A percentile compares a stretch with the other conserved stretches of the same genome.
These are phyloP conservation scores for Bipolaris zeicola DNA, from an alignment of 2,329 filamentous ascomycete species.

Conservation along the genomic window DNA sequence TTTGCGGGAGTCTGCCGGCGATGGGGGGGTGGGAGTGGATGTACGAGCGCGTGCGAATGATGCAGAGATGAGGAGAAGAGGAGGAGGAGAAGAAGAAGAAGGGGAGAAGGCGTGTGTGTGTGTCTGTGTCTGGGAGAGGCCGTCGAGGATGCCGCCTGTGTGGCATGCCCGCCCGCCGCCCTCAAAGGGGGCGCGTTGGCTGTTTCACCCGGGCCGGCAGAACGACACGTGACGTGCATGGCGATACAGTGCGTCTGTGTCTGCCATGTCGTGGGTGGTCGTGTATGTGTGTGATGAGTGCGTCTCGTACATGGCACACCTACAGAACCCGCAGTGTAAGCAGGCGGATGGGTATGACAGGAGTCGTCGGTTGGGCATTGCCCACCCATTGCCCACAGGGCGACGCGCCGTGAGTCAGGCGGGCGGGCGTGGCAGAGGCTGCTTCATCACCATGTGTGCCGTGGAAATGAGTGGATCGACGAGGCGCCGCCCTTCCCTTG, in stretches of 20 bases:
- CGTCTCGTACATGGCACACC: too few species aligned
- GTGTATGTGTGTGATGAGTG: too few species aligned
- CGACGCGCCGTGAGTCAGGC: conserved; percentile 4
- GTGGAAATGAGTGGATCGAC: conserved; percentile 13
- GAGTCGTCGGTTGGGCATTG: neutral
- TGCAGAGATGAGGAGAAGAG: too few species aligned
- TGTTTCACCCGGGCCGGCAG: conserved; percentile 15
- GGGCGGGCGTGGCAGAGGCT: conserved; percentile 1
- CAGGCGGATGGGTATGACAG: too few species aligned
- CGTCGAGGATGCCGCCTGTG: conserved; percentile 1
- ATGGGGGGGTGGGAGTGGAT: neutral
- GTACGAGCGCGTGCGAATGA: conserved; percentile 5
- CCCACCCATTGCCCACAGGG: neutral
- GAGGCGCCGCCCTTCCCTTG: neutral
- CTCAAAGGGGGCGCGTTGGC: conserved; percentile 28
- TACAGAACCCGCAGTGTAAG: too few species aligned
- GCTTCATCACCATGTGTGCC: neutral
- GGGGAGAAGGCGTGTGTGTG: neutral
- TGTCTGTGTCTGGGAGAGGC: neutral
- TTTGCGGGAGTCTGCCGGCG: neutral
- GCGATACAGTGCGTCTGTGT: too few species aligned
- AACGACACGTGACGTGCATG: conserved; percentile 6
- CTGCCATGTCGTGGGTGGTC: neutral
- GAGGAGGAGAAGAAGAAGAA: too few species aligned
- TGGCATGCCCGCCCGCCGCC: conserved; percentile 6